A percentile compares a stretch with the other conserved stretches of the same genome.
Conservation (phyloP, 1,284 basidiomycete genomes). For the Ceratobasidium sp. region DNA sequence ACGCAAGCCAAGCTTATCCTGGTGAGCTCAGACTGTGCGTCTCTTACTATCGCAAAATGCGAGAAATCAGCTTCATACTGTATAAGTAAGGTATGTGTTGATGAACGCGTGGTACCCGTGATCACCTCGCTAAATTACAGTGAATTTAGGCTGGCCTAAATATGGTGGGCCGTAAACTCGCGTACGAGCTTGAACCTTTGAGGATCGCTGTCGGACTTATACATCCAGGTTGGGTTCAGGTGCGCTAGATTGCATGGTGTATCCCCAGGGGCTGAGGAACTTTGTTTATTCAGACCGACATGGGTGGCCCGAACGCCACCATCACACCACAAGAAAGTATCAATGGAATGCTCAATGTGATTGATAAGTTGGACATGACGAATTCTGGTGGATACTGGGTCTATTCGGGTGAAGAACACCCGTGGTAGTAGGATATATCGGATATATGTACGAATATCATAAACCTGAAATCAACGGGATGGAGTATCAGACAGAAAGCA, state of each 20-base stretch:
- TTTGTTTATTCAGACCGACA: slow-evolving; percentile 23
- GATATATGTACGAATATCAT: background rate
- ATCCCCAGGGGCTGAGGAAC: no score
- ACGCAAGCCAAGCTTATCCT: background rate
- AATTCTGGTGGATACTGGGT: slow-evolving; percentile 28
- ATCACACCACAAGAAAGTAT: slow-evolving; percentile 10
- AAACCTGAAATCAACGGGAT: no score
- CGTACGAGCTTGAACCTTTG: slow-evolving; percentile 13
- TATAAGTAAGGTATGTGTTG: slow-evolving; percentile 16
- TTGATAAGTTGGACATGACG: background rate
- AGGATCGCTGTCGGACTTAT: slow-evolving; percentile 16
- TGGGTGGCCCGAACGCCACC: slow-evolving; percentile 10
- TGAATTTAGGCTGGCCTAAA: slow-evolving; percentile 32
- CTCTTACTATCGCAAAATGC: background rate
- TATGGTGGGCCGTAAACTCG: slow-evolving; percentile 36
- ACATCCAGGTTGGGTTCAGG: slow-evolving; percentile 41
- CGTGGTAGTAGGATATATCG: no score
- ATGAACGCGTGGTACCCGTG: background rate
- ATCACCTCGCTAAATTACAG: background rate
- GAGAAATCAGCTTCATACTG: slow-evolving; percentile 3
- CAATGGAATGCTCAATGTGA: slow-evolving; percentile 20
- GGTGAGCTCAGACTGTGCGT: slow-evolving; percentile 16
- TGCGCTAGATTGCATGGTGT: no score
- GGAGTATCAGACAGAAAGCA: no score
- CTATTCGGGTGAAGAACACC: slow-evolving; percentile 12